Percentiles rank a stretch among this genome's conserved stretches.
phyloP scores from a whole-genome alignment of 176 grass and related monocot species.

The Neostapfia colusana region DNA sequence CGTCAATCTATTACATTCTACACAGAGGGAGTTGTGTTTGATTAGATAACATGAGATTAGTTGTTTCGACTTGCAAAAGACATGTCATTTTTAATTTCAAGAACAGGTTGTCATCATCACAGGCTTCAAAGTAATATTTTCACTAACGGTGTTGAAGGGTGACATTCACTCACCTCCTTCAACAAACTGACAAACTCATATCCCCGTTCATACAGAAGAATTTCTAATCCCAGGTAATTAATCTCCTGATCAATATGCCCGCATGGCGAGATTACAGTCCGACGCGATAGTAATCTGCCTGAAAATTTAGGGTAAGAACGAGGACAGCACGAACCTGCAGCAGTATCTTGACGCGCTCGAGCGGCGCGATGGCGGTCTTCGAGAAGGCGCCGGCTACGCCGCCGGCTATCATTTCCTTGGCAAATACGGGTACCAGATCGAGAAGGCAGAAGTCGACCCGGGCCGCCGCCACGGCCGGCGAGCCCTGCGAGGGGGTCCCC shows the following conservation, averaged over 20 bases:
- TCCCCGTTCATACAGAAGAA: neutral
- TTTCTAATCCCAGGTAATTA: neutral
- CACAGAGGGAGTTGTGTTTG: too few relatives aligned
- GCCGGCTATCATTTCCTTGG: conserved; percentile 84
- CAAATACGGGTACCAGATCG: conserved; percentile 79
- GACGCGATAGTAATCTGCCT: neutral
- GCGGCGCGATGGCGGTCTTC: conserved; percentile 86
- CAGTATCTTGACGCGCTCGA: conserved; percentile 92
- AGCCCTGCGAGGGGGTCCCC: conserved; percentile 79
- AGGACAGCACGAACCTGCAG: conserved; percentile 61
- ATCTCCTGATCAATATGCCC: neutral
- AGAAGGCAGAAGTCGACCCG: conserved; percentile 70
- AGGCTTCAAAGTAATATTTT: conserved; percentile 14
- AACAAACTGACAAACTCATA: neutral
- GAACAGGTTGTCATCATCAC: neutral
- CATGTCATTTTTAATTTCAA: neutral
- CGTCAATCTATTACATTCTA: neutral
- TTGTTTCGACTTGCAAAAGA: neutral
- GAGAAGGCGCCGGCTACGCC: conserved; percentile 88
- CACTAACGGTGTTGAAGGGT: conserved; percentile 1
- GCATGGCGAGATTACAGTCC: neutral
- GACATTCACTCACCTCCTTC: neutral
- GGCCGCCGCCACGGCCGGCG: conserved; percentile 69
- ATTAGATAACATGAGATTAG: too few relatives aligned
- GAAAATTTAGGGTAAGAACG: neutral